Conservation (phyloP, 768 basidiomycete genomes). For the Scleroderma citrinum region DNA sequence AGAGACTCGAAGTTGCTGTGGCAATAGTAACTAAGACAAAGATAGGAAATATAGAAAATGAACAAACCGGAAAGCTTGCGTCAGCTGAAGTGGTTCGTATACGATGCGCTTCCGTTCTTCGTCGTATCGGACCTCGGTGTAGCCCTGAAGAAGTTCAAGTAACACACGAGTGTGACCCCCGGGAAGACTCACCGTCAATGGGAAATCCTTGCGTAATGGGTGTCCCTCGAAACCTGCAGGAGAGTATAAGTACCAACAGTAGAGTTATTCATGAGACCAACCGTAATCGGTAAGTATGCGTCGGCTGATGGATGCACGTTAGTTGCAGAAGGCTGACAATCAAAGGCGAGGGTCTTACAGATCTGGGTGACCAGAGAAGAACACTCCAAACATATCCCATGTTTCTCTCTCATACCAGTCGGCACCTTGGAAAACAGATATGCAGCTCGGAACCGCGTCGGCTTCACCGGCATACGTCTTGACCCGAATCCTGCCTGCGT, state of each 20-base stretch:
- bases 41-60: not conserved
- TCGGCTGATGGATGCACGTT: constrained; percentile 46
- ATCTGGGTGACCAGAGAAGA: constrained; percentile 95
- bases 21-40: constrained; percentile 1
- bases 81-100: constrained; percentile 95
- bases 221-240: constrained; percentile 88
- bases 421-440: constrained; percentile 79
- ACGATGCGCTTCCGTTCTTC: constrained; percentile 97
- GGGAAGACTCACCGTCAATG: constrained; percentile 66
- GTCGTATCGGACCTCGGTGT: constrained; percentile 95
- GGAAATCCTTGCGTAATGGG: constrained; percentile 97
- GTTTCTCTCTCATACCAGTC: constrained; percentile 99
- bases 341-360: constrained; percentile 50
- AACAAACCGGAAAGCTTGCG: constrained; percentile 91
- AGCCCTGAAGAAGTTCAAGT: constrained; percentile 56
- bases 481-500: constrained; percentile 84
- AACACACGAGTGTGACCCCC: not conserved
- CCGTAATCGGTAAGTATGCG: constrained; percentile 98
- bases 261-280: constrained; percentile 20
- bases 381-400: constrained; percentile 97
- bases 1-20: constrained; percentile 86
- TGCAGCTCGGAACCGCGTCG: constrained; percentile 80
- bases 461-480: constrained; percentile 97
- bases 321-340: constrained; percentile 7
- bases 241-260: not conserved